These are phyloP conservation scores for Trichoderma lentiforme DNA, from an alignment of 2,329 filamentous ascomycete species.

Conservation along the genomic window DNA sequence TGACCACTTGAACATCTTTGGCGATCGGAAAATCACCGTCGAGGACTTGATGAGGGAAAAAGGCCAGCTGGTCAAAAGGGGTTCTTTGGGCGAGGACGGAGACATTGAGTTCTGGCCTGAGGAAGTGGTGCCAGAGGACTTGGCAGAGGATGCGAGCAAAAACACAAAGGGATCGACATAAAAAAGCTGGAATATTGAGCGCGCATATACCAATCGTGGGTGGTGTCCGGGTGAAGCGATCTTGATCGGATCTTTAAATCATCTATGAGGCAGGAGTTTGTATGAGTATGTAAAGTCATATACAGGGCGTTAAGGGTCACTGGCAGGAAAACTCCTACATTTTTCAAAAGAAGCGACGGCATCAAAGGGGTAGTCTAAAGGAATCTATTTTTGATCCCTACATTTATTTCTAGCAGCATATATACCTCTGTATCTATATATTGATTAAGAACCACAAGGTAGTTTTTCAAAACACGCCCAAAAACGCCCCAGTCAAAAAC, in stretches of 20 bases:
- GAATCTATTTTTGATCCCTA: neutral
- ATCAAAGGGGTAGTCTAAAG: neutral
- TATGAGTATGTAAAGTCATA: slow-evolving; percentile 5
- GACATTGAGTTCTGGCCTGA: slow-evolving; percentile 93
- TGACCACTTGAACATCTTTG: slow-evolving; percentile 81
- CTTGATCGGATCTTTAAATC: neutral
- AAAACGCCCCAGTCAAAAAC: slow-evolving; percentile 18
- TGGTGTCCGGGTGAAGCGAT: neutral
- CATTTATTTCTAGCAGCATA: slow-evolving; percentile 8
- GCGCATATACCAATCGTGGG: neutral
- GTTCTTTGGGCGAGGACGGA: slow-evolving; percentile 70
- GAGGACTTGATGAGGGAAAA: slow-evolving; percentile 75
- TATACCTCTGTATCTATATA: neutral
- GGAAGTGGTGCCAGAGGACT: slow-evolving; percentile 36
- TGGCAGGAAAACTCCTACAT: neutral
- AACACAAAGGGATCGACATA: neutral
- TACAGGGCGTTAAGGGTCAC: slow-evolving; percentile 8
- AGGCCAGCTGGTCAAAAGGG: slow-evolving; percentile 70
- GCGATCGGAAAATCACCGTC: slow-evolving; percentile 64
- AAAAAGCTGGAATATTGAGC: neutral
- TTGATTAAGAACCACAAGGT: neutral
- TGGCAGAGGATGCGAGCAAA: slow-evolving; percentile 21
- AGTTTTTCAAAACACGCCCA: slow-evolving; percentile 2
- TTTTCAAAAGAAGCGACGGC: neutral
- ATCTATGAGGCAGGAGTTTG: neutral